These are phyloP conservation scores for Mortierella sp. DNA, from an alignment of 371 early-diverging fungal genomes.

Conservation along the genomic window DNA sequence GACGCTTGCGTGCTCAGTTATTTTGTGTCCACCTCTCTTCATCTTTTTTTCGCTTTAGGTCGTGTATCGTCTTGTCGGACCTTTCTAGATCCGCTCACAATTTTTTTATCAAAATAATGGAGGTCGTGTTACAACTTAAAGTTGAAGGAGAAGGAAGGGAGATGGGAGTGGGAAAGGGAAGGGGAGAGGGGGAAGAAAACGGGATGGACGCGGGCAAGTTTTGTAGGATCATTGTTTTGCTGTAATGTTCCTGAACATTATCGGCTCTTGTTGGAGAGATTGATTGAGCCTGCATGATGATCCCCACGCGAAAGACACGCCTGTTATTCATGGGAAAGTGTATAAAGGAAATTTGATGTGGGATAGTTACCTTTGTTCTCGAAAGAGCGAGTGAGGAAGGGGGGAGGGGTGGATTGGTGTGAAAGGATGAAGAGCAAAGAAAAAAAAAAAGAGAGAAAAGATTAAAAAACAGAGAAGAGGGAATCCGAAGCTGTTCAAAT, in stretches of 20 bases:
- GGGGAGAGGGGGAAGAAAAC: background rate
- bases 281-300: background rate
- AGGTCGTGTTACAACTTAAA: background rate
- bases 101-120: background rate
- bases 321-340: background rate
- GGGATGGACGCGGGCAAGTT: constrained; percentile 28
- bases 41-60: background rate
- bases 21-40: background rate
- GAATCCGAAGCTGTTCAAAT: constrained; percentile 14
- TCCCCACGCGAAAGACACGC: background rate
- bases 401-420: constrained; percentile 4
- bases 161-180: background rate
- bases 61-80: background rate
- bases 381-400: constrained; percentile 1
- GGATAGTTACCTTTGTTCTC: constrained; percentile 33
- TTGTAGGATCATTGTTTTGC: background rate
- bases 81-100: constrained; percentile 14
- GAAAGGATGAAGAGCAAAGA: constrained; percentile 16
- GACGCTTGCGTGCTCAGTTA: background rate
- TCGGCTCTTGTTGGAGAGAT: background rate
- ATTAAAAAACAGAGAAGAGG: constrained; percentile 6
- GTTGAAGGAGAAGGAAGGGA: background rate
- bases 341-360: background rate
- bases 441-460: constrained; percentile 15
- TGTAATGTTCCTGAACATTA: constrained; percentile 24